Evolutionary conservation across 225 moss, liverwort and hornwort species (phyloP).

Genomic region (Pseudisothecium myosuroides): DNA sequence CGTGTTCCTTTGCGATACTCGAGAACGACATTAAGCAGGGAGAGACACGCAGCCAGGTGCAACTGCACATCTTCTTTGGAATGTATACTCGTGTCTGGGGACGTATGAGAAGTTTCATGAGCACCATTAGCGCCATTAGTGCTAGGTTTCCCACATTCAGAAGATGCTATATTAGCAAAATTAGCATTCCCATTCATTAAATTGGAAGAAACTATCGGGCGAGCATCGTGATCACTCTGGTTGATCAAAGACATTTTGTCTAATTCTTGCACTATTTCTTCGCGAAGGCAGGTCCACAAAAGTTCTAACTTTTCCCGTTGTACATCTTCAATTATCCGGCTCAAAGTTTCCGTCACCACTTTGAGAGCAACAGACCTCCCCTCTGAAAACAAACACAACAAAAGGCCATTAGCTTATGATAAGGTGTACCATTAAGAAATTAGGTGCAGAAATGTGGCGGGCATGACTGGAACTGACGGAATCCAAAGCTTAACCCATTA

Average conservation of each 20-base stretch:
- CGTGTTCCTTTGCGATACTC: slow-evolving; percentile 87
- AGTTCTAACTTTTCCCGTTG: slow-evolving; percentile 72
- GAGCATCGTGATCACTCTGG: neutral
- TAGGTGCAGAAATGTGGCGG: neutral
- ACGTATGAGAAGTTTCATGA: neutral
- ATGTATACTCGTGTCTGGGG: neutral
- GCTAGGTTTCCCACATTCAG: neutral
- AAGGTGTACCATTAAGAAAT: neutral
- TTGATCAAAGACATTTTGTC: neutral
- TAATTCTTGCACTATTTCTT: slow-evolving; percentile 46
- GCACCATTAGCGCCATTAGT: slow-evolving; percentile 2
- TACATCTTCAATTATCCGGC: slow-evolving; percentile 68
- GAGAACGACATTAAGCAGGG: slow-evolving; percentile 59
- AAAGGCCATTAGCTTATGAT: neutral
- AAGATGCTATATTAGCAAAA: neutral
- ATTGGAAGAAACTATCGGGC: neutral
- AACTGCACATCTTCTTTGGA: slow-evolving; percentile 26
- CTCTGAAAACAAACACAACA: slow-evolving; percentile 25
- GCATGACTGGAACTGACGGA: neutral
- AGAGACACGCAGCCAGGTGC: slow-evolving; percentile 63
- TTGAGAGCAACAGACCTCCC: slow-evolving; percentile 52
- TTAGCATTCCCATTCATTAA: slow-evolving; percentile 1
- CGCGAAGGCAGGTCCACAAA: slow-evolving; percentile 64
- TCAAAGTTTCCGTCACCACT: slow-evolving; percentile 62
- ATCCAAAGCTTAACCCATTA: neutral